Evolutionary conservation across 1,284 basidiomycete species (phyloP), one percentile per base, ranked within the genome.

Genomic region (Puccinia polysora): DNA sequence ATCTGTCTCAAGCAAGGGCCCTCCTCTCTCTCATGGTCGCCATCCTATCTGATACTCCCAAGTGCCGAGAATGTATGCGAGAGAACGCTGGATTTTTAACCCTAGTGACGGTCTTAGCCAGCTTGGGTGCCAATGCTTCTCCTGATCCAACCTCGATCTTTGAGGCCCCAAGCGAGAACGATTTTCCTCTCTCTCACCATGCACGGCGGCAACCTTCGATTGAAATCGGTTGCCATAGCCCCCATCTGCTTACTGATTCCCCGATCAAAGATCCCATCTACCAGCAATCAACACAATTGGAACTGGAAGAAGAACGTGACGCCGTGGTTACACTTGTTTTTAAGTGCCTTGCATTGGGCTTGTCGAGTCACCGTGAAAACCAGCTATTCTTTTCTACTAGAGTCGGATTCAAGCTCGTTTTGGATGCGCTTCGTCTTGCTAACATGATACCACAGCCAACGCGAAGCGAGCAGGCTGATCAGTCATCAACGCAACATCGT

Each of bases 81-180:
- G 68, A 63, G 49, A 71, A 71, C 36, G 68, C 43, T 28, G 68
- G 68, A n/a, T 63, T 71, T 36, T 71, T 71, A 59, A 71, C 68
- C 50, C 53, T 71, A 38, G 36, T 71, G 6, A 71, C 68, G 30
- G 49, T 71, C 38, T 63, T 71, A 43, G 68, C 68, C 45, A 71
- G 68, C 59, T 71, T 71, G 59, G 55, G 32, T 43, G 10, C n/a
- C 4, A 28, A 36, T 49, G 56, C 20, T 28, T 12, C 28, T 45
- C 32, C 55, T 60, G 56, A 63, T 18, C 15, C 68, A n/a, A 4
- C 47, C 32, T 43, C 59, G 23, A 38, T 43, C 30, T n/a, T n/a
- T n/a, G 23, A 55, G 52, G 23, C 25, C 14, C n/a, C 12, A 12
- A 47, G 12, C 12, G 43, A 47, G n/a, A n/a, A n/a, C n/a, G n/a